These are phyloP conservation scores for Sclerotinia subarctica DNA, from an alignment of 2,329 filamentous ascomycete species.

Conservation along the genomic window DNA sequence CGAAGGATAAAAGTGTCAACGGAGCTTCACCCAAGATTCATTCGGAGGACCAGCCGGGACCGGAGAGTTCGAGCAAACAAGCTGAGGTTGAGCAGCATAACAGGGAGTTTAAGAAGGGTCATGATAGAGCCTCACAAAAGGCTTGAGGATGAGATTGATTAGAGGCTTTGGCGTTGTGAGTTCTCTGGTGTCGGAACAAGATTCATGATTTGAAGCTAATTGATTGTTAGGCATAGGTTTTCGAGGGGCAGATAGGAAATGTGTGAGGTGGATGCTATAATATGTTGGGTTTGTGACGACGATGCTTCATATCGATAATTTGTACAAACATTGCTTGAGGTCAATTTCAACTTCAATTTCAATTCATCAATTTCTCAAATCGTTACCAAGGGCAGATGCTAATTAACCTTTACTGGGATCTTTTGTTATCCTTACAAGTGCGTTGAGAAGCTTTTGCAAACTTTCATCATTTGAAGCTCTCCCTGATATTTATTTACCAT, in stretches of 20 bases:
- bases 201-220: background rate
- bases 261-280: background rate
- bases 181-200: background rate
- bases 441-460: background rate
- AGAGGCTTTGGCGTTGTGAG: conserved; percentile 51
- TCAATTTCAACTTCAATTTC: background rate
- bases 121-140: conserved; percentile 46
- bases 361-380: too few relatives aligned
- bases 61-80: conserved; percentile 45
- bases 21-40: conserved; percentile 26
- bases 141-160: conserved; percentile 51
- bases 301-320: background rate
- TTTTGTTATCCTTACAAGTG: too few relatives aligned
- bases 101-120: conserved; percentile 52
- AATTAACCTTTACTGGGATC: too few relatives aligned
- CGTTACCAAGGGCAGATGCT: background rate
- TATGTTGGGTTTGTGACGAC: background rate
- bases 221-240: background rate
- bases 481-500: background rate
- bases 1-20: conserved; percentile 1
- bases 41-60: conserved; percentile 27
- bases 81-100: conserved; percentile 59
- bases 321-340: background rate
- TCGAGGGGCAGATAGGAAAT: background rate
- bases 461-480: background rate